Conservation (phyloP, 768 basidiomycete species). For the Mycena kentingensis region DNA sequence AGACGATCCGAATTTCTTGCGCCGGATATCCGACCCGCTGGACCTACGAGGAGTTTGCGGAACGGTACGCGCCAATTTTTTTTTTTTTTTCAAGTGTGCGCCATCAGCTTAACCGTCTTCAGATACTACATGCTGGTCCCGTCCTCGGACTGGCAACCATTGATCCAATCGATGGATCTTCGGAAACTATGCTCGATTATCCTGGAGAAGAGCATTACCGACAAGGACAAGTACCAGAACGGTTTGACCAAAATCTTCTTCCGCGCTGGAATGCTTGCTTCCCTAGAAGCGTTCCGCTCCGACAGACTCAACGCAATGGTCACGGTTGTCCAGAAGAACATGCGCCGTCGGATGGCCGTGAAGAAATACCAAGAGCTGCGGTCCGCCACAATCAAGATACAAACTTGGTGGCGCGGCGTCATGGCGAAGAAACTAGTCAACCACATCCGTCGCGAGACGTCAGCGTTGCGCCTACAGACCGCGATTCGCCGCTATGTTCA, state of each 20-base stretch:
- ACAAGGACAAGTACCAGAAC: constrained; percentile 95
- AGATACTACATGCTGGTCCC: constrained; percentile 98
- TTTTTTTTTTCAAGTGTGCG: neutral
- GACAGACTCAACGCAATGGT: constrained; percentile 87
- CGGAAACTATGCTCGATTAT: constrained; percentile 81
- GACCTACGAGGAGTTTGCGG: constrained; percentile 98
- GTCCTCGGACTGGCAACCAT: constrained; percentile 82
- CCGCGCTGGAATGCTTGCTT: constrained; percentile 97
- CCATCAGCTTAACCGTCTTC: constrained; percentile 19
- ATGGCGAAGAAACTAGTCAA: constrained; percentile 73
- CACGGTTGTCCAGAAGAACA: constrained; percentile 97
- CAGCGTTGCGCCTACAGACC: constrained; percentile 77
- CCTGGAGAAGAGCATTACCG: constrained; percentile 83
- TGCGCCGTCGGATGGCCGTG: constrained; percentile 82
- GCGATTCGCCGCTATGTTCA: constrained; percentile 73
- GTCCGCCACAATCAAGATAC: constrained; percentile 76
- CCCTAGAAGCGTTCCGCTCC: constrained; percentile 87
- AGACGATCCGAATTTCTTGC: constrained; percentile 98
- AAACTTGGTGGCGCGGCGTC: constrained; percentile 94
- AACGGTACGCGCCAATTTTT: constrained; percentile 61
- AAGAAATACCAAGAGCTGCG: constrained; percentile 77
- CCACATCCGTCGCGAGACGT: constrained; percentile 67
- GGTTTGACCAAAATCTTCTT: constrained; percentile 99
- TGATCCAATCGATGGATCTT: constrained; percentile 82
- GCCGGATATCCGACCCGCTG: constrained; percentile 98